A percentile compares a stretch with the other conserved stretches of the same genome.
Evolutionary conservation across 306 rosid genomes (phyloP).

Genomic region (Glycine latifolia): DNA sequence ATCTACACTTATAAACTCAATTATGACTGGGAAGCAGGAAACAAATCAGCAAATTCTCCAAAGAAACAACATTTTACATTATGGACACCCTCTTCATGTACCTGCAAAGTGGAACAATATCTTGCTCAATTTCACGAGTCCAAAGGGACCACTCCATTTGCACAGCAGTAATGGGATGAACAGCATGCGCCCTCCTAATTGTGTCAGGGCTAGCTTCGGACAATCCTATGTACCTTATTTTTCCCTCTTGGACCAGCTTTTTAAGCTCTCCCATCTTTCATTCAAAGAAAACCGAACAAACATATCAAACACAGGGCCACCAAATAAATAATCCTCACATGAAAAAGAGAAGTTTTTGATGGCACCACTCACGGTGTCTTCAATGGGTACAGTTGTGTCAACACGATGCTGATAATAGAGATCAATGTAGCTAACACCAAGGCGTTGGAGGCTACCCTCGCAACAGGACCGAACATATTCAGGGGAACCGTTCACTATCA

Average conservation of each 20-base stretch:
- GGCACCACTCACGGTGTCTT: slow-evolving; percentile 70
- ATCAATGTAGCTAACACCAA: slow-evolving; percentile 78
- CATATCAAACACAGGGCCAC: slow-evolving; percentile 1
- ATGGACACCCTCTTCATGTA: not conserved
- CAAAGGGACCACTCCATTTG: slow-evolving; percentile 84
- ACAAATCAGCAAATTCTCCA: not conserved
- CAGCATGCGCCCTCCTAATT: slow-evolving; percentile 76
- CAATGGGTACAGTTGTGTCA: slow-evolving; percentile 80
- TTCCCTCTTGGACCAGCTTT: slow-evolving; percentile 72
- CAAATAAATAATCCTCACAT: not conserved
- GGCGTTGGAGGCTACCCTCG: slow-evolving; percentile 80
- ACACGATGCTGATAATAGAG: slow-evolving; percentile 84
- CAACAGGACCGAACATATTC: slow-evolving; percentile 82
- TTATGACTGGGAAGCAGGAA: not conserved
- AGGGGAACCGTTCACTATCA: slow-evolving; percentile 74
- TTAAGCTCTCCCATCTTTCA: slow-evolving; percentile 71
- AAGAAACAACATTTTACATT: not conserved
- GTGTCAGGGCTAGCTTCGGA: slow-evolving; percentile 78
- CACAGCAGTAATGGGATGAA: slow-evolving; percentile 82
- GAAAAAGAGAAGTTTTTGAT: not conserved
- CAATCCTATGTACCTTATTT: slow-evolving; percentile 69
- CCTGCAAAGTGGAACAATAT: slow-evolving; percentile 76
- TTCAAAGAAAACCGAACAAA: slow-evolving; percentile 16
- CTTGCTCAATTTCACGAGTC: slow-evolving; percentile 81
- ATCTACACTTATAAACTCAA: not conserved